Evolutionary conservation across 73 alveolate species (phyloP).

Genomic region (Paramecium caudatum): DNA sequence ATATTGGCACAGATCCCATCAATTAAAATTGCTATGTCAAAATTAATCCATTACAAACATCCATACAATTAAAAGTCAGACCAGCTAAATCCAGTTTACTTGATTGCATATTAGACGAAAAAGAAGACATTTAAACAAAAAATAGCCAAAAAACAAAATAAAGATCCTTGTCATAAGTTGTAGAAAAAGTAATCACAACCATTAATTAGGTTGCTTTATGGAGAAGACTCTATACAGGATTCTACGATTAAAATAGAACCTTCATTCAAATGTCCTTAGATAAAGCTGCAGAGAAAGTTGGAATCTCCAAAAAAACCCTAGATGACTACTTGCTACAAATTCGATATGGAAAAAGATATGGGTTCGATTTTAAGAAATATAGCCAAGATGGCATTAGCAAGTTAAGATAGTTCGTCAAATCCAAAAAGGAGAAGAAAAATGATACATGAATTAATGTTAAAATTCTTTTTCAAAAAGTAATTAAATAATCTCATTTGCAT

Average conservation of each 20-base stretch:
- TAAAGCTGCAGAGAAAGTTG: slow-evolving; percentile 94
- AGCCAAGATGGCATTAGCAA: slow-evolving; percentile 52
- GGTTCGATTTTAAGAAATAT: slow-evolving; percentile 47
- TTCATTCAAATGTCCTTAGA: slow-evolving; percentile 85
- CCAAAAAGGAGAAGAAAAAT: slow-evolving; percentile 43
- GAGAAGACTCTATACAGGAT: slow-evolving; percentile 97
- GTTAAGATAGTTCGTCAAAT: slow-evolving; percentile 48
- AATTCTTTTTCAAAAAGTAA: slow-evolving; percentile 48
- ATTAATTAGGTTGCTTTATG: slow-evolving; percentile 89
- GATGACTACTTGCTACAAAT: slow-evolving; percentile 90
- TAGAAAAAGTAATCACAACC: slow-evolving; percentile 16
- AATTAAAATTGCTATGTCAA: neutral
- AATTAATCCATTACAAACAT: neutral
- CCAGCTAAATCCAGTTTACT: slow-evolving; percentile 16
- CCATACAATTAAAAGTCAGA: slow-evolving; percentile 5
- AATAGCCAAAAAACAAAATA: slow-evolving; percentile 8
- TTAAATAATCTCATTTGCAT: slow-evolving; percentile 43
- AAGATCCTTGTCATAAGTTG: slow-evolving; percentile 47
- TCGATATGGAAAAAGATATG: slow-evolving; percentile 69
- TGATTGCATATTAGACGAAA: neutral
- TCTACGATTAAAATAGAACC: slow-evolving; percentile 85
- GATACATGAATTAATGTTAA: slow-evolving; percentile 39
- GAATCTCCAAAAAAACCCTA: slow-evolving; percentile 89
- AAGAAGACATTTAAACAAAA: slow-evolving; percentile 8
- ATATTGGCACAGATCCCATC: slow-evolving; percentile 38